These are phyloP conservation scores for Mentha longifolia DNA, from an alignment of 257 asterid species.

Conservation along the genomic window DNA sequence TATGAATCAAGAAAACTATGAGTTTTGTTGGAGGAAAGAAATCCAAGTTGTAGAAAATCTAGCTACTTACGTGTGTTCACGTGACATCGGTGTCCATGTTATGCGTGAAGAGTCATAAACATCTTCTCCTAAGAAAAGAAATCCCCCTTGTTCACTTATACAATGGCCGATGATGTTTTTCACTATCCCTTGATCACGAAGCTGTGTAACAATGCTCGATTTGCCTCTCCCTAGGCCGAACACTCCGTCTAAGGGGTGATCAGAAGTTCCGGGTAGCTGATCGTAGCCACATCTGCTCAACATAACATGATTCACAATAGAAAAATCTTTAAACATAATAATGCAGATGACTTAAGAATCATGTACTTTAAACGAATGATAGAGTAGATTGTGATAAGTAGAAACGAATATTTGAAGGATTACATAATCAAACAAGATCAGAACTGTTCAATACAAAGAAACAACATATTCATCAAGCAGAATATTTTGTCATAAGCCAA, in stretches of 20 bases:
- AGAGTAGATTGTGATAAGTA: no score
- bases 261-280: slow-evolving; percentile 74
- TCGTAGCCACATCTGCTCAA: slow-evolving; percentile 88
- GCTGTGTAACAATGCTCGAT: slow-evolving; percentile 84
- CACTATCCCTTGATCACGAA: slow-evolving; percentile 68
- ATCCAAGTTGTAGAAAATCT: neutral
- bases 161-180: slow-evolving; percentile 86
- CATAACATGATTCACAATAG: neutral
- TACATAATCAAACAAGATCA: no score
- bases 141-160: slow-evolving; percentile 74
- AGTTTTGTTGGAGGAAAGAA: neutral
- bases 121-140: slow-evolving; percentile 88
- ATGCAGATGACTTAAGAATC: no score
- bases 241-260: slow-evolving; percentile 88
- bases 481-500: no score
- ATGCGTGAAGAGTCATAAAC: slow-evolving; percentile 72
- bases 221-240: slow-evolving; percentile 96
- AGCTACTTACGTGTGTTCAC: slow-evolving; percentile 59
- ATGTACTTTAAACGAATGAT: no score
- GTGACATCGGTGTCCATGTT: slow-evolving; percentile 88
- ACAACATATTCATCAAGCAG: no score
- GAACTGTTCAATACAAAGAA: no score
- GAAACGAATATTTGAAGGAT: no score
- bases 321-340: no score
- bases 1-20: slow-evolving; percentile 19